Evolutionary conservation across 192 early-diverging fungal genomes (phyloP).

Genomic region (Linnemannia exigua): DNA sequence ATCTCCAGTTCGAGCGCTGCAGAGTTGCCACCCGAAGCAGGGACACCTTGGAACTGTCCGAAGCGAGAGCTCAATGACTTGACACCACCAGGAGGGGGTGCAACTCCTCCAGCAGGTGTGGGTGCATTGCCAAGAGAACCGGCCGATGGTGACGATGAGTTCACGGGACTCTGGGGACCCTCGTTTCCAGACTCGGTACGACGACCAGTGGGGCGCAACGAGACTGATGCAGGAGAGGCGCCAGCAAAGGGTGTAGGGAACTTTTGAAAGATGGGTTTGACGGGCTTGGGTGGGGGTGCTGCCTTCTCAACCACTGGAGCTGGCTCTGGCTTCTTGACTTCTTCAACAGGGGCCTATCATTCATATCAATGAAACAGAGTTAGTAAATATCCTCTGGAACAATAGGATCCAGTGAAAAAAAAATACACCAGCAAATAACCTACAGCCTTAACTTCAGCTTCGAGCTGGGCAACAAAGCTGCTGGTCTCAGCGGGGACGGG

Average conservation of each 20-base stretch:
- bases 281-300: constrained; percentile 52
- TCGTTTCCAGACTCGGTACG: constrained; percentile 22
- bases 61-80: constrained; percentile 53
- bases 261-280: constrained; percentile 57
- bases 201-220: constrained; percentile 43
- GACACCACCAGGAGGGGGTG: constrained; percentile 50
- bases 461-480: constrained; percentile 52
- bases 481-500: constrained; percentile 37
- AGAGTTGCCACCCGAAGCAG: constrained; percentile 44
- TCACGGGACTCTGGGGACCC: constrained; percentile 8
- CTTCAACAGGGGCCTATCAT: constrained; percentile 41
- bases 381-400: background rate
- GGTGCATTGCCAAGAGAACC: constrained; percentile 13
- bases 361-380: background rate
- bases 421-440: background rate
- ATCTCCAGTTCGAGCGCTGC: constrained; percentile 45
- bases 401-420: background rate
- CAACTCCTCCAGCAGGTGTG: background rate
- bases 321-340: constrained; percentile 47
- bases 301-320: constrained; percentile 29
- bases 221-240: constrained; percentile 14
- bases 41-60: constrained; percentile 58
- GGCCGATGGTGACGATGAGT: background rate
- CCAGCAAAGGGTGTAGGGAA: constrained; percentile 58
- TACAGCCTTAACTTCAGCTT: constrained; percentile 57